phyloP scores from a whole-genome alignment of 2,329 filamentous ascomycete genomes.

The Venturia asperata region DNA sequence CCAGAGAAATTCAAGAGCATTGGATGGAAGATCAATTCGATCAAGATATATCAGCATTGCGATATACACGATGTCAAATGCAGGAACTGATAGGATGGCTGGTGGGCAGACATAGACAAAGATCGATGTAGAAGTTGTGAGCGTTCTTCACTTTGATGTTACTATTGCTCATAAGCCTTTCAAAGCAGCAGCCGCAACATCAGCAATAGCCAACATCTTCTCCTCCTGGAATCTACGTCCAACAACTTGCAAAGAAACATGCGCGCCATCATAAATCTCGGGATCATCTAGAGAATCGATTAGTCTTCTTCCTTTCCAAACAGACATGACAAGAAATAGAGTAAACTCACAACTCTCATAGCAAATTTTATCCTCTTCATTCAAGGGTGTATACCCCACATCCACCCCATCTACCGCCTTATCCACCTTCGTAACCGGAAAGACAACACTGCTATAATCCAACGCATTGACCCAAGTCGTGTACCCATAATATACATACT shows the following conservation, averaged over 20 bases:
- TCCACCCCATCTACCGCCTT: conserved; percentile 43
- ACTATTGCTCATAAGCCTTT: neutral
- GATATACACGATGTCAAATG: neutral
- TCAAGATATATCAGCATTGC: neutral
- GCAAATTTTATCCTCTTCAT: conserved; percentile 18
- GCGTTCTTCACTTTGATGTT: neutral
- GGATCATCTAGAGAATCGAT: conserved; percentile 30
- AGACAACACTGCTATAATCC: conserved; percentile 48
- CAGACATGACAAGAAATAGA: neutral
- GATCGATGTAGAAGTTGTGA: neutral
- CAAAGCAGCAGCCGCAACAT: conserved; percentile 19
- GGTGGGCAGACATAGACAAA: neutral
- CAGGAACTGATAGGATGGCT: neutral
- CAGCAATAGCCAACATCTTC: conserved; percentile 33
- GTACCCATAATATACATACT: conserved; percentile 35
- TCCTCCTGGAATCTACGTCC: conserved; percentile 34
- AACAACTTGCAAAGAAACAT: conserved; percentile 34
- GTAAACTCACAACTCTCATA: conserved; percentile 21
- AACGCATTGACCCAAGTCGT: conserved; percentile 45
- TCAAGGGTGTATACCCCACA: conserved; percentile 20
- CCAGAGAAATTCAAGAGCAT: neutral
- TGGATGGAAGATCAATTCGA: neutral
- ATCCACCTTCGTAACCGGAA: conserved; percentile 51
- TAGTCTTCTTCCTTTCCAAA: too few species aligned
- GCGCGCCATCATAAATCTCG: conserved; percentile 34